Base-by-base conservation (phyloP, 306 rosid genomes). In the Hippophae rhamnoides region DNA sequence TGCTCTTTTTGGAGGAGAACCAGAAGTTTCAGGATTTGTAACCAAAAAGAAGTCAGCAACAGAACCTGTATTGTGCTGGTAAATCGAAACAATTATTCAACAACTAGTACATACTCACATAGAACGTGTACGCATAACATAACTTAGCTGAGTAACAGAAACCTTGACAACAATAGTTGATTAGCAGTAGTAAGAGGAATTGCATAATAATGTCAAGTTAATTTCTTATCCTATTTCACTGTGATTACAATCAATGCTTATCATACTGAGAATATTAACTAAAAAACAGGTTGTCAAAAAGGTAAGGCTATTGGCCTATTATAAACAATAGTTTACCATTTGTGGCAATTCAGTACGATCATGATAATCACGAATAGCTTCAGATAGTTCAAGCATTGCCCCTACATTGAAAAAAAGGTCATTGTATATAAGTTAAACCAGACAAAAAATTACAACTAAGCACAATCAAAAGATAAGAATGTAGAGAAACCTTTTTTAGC, bases 311-410 rank as follows among this genome's bases (percentile, higher is more conserved):
- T 52, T 57, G 46, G 13, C 48, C 18, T 7, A 40, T 52, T 57
- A 49, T 41, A 66, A 59, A 41, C 18, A 56, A 50, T 59, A 48
- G 65, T 76, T 69, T 81, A 92, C 99, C 86, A 92, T 82, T 53
- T 82, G 94, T 47, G 99, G 99, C 27, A 92, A 72, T 58, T 85
- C 97, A 12, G 81, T 79, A 69, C 76, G 92, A 58, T 88, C 99
- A 61, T 92, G 96, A 79, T 86, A 88, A 70, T 92, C 97, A 78
- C 99, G 86, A 75, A 92, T 92, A 45, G 99, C 99, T 70, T 92
- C 99, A 5, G 97, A 86, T 52, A 92, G 90, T 60, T 92, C 99
- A 68, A 92, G 99, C 95, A 88, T 75, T 57, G 66, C 74, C 73
- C 97, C 99, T 92, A 51, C 73, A 68, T 41, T 46, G 41, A 47